phyloP scores from a whole-genome alignment of 305 asterid species.

The Caryopteris hybrid region DNA sequence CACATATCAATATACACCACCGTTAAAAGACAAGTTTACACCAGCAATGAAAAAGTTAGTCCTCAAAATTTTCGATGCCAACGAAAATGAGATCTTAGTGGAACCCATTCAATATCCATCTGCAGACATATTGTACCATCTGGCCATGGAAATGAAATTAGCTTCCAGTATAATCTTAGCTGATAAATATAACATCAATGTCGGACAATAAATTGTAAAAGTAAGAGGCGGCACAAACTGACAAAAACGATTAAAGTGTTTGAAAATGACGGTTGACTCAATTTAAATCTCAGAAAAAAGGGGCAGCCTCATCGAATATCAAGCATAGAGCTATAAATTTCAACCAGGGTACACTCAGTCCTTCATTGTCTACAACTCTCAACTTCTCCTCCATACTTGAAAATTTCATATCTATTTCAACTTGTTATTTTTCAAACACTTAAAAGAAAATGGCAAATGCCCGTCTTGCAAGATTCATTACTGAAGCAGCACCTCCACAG shows the following conservation, averaged over 20 bases:
- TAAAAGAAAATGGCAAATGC: slow-evolving; percentile 38
- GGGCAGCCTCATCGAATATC: background rate
- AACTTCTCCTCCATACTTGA: background rate
- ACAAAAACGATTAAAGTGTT: slow-evolving; percentile 19
- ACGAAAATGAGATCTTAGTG: background rate
- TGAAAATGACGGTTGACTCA: slow-evolving; percentile 21
- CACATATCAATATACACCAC: background rate
- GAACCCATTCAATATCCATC: background rate
- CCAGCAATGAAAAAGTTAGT: background rate
- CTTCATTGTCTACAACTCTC: slow-evolving; percentile 18
- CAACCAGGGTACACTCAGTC: background rate
- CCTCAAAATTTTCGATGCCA: background rate
- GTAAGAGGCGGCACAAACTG: slow-evolving; percentile 35
- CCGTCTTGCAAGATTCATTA: slow-evolving; percentile 44
- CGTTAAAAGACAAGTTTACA: no score
- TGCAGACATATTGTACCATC: background rate
- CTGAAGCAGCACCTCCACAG: slow-evolving; percentile 61
- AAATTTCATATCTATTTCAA: background rate
- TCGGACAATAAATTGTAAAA: slow-evolving; percentile 29
- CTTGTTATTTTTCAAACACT: background rate
- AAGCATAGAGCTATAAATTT: slow-evolving; percentile 31
- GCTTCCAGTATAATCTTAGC: background rate
- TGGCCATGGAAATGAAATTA: background rate
- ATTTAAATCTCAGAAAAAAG: slow-evolving; percentile 18
- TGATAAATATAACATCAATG: background rate